A percentile compares a stretch with the other conserved stretches of the same genome.
Conservation (phyloP, 2,329 filamentous ascomycete species). For the Aspergillus arachidicola region DNA sequence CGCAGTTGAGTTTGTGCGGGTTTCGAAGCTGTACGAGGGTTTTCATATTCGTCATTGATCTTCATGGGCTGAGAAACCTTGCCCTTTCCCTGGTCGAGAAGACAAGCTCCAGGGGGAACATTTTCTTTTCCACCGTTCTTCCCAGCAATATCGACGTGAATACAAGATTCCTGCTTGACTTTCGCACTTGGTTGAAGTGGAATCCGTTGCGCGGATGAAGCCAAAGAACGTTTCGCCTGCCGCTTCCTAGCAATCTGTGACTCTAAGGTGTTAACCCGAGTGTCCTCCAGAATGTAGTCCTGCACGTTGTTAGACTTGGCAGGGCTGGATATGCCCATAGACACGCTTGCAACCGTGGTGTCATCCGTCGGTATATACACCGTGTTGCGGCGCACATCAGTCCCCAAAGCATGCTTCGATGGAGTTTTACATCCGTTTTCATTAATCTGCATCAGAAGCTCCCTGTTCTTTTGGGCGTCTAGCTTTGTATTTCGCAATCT, state of each 20-base stretch:
- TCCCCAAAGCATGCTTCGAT: constrained; percentile 29
- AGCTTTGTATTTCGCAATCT: constrained; percentile 13
- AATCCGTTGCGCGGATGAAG: constrained; percentile 35
- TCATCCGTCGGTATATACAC: constrained; percentile 48
- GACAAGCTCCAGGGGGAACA: constrained; percentile 52
- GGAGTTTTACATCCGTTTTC: constrained; percentile 4
- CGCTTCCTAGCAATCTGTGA: constrained; percentile 37
- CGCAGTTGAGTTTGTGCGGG: neutral
- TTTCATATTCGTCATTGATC: constrained; percentile 25
- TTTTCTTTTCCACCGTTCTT: constrained; percentile 65
- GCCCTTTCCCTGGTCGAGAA: constrained; percentile 23
- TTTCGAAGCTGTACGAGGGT: constrained; percentile 27
- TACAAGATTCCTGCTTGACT: constrained; percentile 44
- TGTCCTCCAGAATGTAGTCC: constrained; percentile 17
- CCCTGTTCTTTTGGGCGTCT: constrained; percentile 18
- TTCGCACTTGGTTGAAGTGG: constrained; percentile 51
- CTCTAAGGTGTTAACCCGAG: constrained; percentile 36
- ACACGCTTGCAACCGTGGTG: constrained; percentile 44
- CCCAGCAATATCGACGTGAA: constrained; percentile 52
- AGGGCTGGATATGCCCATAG: constrained; percentile 48
- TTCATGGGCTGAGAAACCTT: constrained; percentile 20
- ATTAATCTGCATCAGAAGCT: constrained; percentile 19
- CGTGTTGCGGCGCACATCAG: constrained; percentile 38
- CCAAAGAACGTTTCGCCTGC: constrained; percentile 27
- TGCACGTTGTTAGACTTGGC: constrained; percentile 30